Conservation (phyloP, 2,329 filamentous ascomycete genomes). For the Sporothrix sp. region DNA sequence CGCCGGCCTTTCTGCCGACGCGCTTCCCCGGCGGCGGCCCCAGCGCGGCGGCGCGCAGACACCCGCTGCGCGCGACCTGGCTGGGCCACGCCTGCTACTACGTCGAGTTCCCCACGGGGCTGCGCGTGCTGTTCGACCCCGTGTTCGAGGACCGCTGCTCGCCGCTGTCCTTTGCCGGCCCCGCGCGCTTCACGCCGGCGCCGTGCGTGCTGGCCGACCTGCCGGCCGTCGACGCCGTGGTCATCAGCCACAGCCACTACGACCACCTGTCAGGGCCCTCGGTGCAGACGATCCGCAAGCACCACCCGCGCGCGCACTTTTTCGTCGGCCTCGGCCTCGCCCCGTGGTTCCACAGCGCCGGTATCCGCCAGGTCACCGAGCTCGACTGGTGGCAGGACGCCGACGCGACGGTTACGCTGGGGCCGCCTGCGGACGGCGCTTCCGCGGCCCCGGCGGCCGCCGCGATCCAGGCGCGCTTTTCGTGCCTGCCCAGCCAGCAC, state of each 20-base stretch:
- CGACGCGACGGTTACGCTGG: constrained; percentile 50
- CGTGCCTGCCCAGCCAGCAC: constrained; percentile 79
- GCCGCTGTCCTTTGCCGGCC: constrained; percentile 58
- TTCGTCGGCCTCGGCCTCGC: constrained; percentile 79
- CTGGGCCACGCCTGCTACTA: constrained; percentile 92
- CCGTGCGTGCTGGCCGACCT: constrained; percentile 73
- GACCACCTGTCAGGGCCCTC: constrained; percentile 78
- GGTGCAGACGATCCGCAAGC: constrained; percentile 57
- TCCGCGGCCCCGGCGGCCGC: background rate
- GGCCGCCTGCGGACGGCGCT: too few species aligned
- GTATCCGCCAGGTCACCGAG: constrained; percentile 71
- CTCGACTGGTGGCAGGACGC: constrained; percentile 91
- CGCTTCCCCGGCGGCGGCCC: constrained; percentile 36
- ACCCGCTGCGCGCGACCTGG: constrained; percentile 71
- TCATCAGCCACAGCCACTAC: constrained; percentile 88
- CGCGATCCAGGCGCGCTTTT: constrained; percentile 58
- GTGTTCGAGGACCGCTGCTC: constrained; percentile 85
- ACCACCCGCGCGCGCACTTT: constrained; percentile 72
- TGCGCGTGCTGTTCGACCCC: constrained; percentile 86
- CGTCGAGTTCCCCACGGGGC: constrained; percentile 75
- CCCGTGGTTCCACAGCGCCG: constrained; percentile 64
- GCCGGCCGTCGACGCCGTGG: constrained; percentile 62
- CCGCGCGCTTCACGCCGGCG: constrained; percentile 67
- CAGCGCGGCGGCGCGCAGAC: background rate
- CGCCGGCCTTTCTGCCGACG: constrained; percentile 55